Base-by-base conservation (phyloP, 225 moss, liverwort and hornwort species). In the Sphagnum tenellum region DNA sequence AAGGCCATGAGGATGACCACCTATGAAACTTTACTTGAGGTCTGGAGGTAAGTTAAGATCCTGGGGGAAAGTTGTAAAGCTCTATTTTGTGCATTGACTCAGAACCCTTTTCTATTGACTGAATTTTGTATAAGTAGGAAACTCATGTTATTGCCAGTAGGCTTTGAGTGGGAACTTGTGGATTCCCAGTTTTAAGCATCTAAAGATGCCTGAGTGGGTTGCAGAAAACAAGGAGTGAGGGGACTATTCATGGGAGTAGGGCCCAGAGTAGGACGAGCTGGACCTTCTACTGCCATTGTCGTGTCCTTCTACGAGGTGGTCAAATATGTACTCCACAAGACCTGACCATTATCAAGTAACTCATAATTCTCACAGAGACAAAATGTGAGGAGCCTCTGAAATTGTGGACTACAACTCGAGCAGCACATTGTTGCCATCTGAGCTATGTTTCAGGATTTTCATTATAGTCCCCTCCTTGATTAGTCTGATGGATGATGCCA, bases 291-390 rank as follows among this genome's bases (percentile, higher is more conserved):
- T 61, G 98, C 87, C 13, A 93, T 98, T 67, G 98, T 98, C 5
- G 90, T 98, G 14, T 98, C 93, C 4, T 90, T 93, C 46, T 98
- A 98, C 60, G 98, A 93, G 73, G 93, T 81, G 52, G 93, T 98
- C 11, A 98, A 98, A 59, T 89, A 89, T 62, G 68, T 93, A 49
- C 83, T 98, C 52, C 87, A 87, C 61, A 74, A 74, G 64, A 78
- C 84, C 3, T 87, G 74, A 84, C 66, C 4, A 66, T 52, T 52
- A 29, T 29, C 29, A 29, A 29, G 29, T 29, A 29, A 29, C 29
- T 29, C 29, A 29, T 29, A 29, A 29, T 29, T 29, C 29, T 29
- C 29, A 29, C 29, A 29, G 29, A 29, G 29, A 29, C 29, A 29
- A 29, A 29, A 29, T 29, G 29, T 29, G 29, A 29, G 29, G 29